Conservation (phyloP, 2,329 filamentous ascomycete genomes). For the Fusarium dimerum region DNA sequence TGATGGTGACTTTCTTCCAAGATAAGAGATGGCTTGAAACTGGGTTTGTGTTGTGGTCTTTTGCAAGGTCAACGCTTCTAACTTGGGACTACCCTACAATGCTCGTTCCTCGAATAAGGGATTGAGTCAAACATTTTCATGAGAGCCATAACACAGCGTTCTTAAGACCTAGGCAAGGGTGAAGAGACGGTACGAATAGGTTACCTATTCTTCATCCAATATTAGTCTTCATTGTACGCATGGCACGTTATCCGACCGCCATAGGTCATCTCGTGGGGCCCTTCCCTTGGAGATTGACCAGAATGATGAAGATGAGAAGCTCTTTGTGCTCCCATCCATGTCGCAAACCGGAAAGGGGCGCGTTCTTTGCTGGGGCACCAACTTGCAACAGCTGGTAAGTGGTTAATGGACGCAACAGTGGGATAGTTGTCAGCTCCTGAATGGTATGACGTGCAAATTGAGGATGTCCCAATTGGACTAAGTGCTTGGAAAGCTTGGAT, state of each 20-base stretch:
- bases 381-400: constrained; percentile 44
- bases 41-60: too few species aligned
- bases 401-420: constrained; percentile 42
- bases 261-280: constrained; percentile 45
- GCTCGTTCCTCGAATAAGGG: constrained; percentile 37
- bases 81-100: constrained; percentile 33
- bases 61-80: constrained; percentile 10
- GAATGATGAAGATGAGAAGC: constrained; percentile 67
- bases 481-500: too few species aligned
- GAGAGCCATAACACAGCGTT: constrained; percentile 37
- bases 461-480: background rate
- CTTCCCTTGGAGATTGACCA: constrained; percentile 57
- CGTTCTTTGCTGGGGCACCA: constrained; percentile 59
- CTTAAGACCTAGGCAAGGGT: constrained; percentile 27
- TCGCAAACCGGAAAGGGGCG: constrained; percentile 57
- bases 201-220: constrained; percentile 64
- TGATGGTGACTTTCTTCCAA: constrained; percentile 22
- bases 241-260: constrained; percentile 43
- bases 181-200: constrained; percentile 58
- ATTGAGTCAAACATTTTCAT: constrained; percentile 48
- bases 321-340: constrained; percentile 63
- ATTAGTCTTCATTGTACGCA: constrained; percentile 57
- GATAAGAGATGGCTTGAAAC: constrained; percentile 20
- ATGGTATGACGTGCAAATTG: constrained; percentile 35
- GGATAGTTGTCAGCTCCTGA: constrained; percentile 42